Base-by-base conservation (phyloP, 2,329 filamentous ascomycete genomes). In the Cercospora sesami region DNA sequence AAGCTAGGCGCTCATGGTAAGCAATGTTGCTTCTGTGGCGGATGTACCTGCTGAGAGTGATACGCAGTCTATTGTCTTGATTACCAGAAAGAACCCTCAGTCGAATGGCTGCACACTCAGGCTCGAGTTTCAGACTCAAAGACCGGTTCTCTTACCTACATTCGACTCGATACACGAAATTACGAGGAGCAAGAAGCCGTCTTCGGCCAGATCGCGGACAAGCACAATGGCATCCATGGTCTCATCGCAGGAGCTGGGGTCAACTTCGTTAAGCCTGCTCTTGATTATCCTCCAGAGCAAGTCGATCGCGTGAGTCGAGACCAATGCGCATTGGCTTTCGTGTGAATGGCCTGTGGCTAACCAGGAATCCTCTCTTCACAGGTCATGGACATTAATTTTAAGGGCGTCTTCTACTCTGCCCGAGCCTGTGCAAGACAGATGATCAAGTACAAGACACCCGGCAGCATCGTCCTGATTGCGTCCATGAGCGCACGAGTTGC, bases 381-480 rank as follows among this genome's bases (percentile, higher is more conserved):
- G 68, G 65, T 71, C 59, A 68, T 71, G 65, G 21, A 68, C 33
- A 80, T 85, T 70, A 86, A 86, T 70, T 83, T 82, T 71, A 83
- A 81, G 8, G 84, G 84, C 4, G 81, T 82, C 2, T 83, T 85
- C 71, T 79, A 82, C 65, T 78, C 79, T 0, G 82, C 83, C 2
- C 81, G 81, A 26, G 80, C 82, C 0, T 81, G 79, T 3, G 83
- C 83, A 1, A 79, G 78, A 58, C 80, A 84, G 70, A 83, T 85
- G 79, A 81, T 81, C 68, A 80, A 80, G 33, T 79, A 82, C 72
- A 84, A 86, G 67, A 83, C 77, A n/a, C 78, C 77, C 10, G 84
- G 82, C n/a, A 83, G 80, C 3, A 84, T 86, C 64, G 77, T 85
- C 3, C 75, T 85, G 9, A 76, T 86, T 0, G 84, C 83, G 0